Evolutionary conservation across 768 basidiomycete genomes (phyloP).

Genomic region (Saitozyma sp.): DNA sequence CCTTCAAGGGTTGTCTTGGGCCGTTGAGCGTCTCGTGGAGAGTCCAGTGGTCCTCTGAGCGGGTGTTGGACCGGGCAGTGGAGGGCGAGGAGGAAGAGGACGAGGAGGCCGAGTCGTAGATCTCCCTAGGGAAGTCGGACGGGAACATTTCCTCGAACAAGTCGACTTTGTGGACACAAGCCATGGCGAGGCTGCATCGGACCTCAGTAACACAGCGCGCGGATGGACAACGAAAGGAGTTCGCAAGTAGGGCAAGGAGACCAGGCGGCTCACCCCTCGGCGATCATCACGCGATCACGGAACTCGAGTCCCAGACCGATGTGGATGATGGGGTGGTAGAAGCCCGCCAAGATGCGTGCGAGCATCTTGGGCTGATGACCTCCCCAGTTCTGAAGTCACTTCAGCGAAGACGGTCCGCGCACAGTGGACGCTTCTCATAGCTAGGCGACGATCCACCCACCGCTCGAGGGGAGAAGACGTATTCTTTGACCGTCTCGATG

Average conservation of each 20-base stretch:
- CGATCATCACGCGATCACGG: conserved; percentile 34
- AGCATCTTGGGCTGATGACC: conserved; percentile 29
- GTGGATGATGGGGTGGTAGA: conserved; percentile 42
- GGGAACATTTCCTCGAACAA: conserved; percentile 10
- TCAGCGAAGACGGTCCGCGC: no score
- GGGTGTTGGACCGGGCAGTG: no score
- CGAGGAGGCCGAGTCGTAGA: neutral
- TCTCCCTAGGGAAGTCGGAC: conserved; percentile 4
- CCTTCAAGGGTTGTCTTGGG: neutral
- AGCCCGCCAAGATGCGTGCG: conserved; percentile 29
- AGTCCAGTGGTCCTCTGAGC: no score
- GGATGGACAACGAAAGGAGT: neutral
- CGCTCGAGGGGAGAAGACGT: conserved; percentile 36
- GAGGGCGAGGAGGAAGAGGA: no score
- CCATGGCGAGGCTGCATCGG: conserved; percentile 29
- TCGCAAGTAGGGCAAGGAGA: neutral
- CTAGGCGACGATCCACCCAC: conserved; percentile 5
- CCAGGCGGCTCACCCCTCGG: conserved; percentile 31
- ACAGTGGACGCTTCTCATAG: neutral
- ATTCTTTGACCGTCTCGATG: conserved; percentile 26
- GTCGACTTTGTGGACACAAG: conserved; percentile 30
- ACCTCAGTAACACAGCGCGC: no score
- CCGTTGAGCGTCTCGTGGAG: no score
- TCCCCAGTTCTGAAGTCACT: neutral
- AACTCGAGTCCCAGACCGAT: conserved; percentile 43